A percentile compares a stretch with the other conserved stretches of the same genome.
Evolutionary conservation across 108 stramenopile genomes (phyloP).

Genomic region (Aurantiochytrium sp.): DNA sequence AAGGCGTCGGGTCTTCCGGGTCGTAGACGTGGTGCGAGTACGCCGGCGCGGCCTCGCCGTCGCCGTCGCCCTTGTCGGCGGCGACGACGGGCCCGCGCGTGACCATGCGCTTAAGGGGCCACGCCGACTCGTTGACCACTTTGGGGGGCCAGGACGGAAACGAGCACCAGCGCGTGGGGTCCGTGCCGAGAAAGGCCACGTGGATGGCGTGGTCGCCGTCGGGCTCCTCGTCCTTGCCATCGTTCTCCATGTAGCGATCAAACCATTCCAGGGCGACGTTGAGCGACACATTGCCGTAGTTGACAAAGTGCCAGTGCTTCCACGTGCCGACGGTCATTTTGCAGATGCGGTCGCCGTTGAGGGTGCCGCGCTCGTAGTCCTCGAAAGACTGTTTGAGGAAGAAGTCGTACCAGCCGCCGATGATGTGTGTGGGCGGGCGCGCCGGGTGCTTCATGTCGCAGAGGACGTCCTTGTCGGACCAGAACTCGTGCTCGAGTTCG

Average conservation of each 20-base stretch:
- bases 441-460: background rate
- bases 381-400: slow-evolving; percentile 25
- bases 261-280: background rate
- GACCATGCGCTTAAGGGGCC: background rate
- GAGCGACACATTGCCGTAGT: background rate
- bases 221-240: background rate
- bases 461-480: background rate
- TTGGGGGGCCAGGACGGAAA: background rate
- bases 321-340: slow-evolving; percentile 7
- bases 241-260: background rate
- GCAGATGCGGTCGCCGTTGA: background rate
- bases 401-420: slow-evolving; percentile 26
- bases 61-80: too few species aligned
- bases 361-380: background rate
- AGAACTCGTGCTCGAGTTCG: background rate
- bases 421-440: background rate
- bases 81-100: background rate
- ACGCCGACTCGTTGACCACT: background rate
- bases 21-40: background rate
- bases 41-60: too few species aligned
- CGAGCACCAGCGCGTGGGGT: background rate
- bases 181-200: background rate
- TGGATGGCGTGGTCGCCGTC: background rate
- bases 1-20: background rate
- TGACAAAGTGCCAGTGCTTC: slow-evolving; percentile 8